Evolutionary conservation across 1,284 basidiomycete species (phyloP).

Genomic region (Rugosomyces carneus): DNA sequence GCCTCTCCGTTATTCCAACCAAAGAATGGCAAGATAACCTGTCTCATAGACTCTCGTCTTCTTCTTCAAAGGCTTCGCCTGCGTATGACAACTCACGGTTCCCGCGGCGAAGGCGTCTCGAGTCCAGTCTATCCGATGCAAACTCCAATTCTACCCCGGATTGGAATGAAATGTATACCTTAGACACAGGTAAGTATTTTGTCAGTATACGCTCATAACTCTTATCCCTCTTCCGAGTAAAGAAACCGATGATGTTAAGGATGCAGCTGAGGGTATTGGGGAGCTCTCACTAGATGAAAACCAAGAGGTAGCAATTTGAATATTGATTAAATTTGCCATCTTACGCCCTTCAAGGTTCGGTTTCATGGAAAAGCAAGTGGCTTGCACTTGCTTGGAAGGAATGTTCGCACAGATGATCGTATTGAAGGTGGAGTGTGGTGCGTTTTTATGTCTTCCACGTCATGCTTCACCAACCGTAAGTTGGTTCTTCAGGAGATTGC

Average conservation of each 20-base stretch:
- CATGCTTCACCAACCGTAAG: slow-evolving; percentile 2
- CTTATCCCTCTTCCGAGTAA: slow-evolving; percentile 13
- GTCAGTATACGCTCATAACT: background rate
- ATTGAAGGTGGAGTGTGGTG: slow-evolving; percentile 74
- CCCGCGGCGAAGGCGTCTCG: slow-evolving; percentile 38
- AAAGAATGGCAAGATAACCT: slow-evolving; percentile 74
- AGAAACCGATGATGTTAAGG: slow-evolving; percentile 40
- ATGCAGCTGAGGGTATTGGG: slow-evolving; percentile 54
- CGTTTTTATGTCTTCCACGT: slow-evolving; percentile 13
- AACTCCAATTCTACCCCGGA: slow-evolving; percentile 26
- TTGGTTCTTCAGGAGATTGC: slow-evolving; percentile 51
- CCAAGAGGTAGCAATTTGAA: slow-evolving; percentile 48
- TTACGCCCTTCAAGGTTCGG: slow-evolving; percentile 45
- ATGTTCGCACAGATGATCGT: slow-evolving; percentile 58
- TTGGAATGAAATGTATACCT: slow-evolving; percentile 53
- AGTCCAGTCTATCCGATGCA: slow-evolving; percentile 19
- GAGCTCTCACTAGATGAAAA: slow-evolving; percentile 81
- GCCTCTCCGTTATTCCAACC: slow-evolving; percentile 57
- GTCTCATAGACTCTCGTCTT: slow-evolving; percentile 43
- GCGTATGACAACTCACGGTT: slow-evolving; percentile 12
- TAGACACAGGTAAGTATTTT: slow-evolving; percentile 34
- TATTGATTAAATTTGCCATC: background rate
- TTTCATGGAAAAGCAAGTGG: slow-evolving; percentile 74
- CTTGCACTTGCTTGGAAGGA: slow-evolving; percentile 66
- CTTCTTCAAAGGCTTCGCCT: slow-evolving; percentile 20